Base-by-base conservation (phyloP, 2,329 filamentous ascomycete species). In the Neopestalotiopsis sp. region DNA sequence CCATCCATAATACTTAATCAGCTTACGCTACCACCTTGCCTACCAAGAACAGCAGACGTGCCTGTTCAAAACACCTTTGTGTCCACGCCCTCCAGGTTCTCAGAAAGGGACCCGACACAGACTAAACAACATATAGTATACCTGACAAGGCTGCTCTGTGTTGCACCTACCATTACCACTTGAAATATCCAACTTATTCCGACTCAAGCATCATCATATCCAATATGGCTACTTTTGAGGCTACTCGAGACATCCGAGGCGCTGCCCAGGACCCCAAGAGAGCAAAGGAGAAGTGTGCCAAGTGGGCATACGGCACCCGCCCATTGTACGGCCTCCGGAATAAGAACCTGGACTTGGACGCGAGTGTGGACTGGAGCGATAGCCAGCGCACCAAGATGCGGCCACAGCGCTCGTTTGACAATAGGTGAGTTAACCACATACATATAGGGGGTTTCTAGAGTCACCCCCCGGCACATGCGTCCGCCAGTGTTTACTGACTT, bases 171-270 rank as follows among this genome's bases (percentile, higher is more conserved):
- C 6, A 13, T n/a, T 6, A 57, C 14, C 61, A 32, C 9, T 14
- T 58, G 20, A 7, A 14, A 67, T 13, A 30, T 38, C 24, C 57
- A 32, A 34, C 34, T 62, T 6, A 13, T 13, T n/a, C 13, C 14
- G 5, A 20, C 13, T 28, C 24, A 20, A 17, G 12, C 40, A 52
- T 10, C 5, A 49, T 30, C 34, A 9, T 28, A 38, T 38, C 24
- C 42, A 56, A 12, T 68, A 78, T 78, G 77, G 73, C 75, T 69
- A 49, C 65, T 17, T 76, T 75, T 68, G 74, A 77, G 56, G 73
- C 74, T 57, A 69, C 73, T 62, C 82, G 83, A 68, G 84, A 85
- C 73, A 73, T 85, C 49, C 83, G 84, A 76, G 81, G 82, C 75
- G 78, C 77, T 65, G 75, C 79, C 69, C 80, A 80, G 69, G 82